Percentiles rank a stretch among this genome's conserved stretches.
These are phyloP conservation scores for Vitis amurensis DNA, from an alignment of 164 flowering plant species.

Conservation along the genomic window DNA sequence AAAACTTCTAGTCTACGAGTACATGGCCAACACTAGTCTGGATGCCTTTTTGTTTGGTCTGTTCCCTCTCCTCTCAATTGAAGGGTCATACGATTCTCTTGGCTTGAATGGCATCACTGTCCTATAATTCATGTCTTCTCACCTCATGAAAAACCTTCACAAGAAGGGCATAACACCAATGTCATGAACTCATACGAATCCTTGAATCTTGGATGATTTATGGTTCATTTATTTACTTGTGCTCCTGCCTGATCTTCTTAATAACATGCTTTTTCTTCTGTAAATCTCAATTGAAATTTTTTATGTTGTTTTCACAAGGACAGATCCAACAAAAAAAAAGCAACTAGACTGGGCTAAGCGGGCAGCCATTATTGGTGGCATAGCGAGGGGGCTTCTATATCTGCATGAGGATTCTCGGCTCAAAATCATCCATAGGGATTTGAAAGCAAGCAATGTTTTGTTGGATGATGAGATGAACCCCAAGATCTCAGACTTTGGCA, in stretches of 20 bases:
- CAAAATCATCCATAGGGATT: constrained; percentile 42
- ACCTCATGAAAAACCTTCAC: too few relatives aligned
- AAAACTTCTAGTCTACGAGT: constrained; percentile 47
- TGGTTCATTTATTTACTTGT: too few relatives aligned
- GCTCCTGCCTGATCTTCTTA: too few relatives aligned
- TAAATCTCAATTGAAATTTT: not conserved
- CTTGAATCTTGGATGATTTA: too few relatives aligned
- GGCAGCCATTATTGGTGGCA: constrained; percentile 29
- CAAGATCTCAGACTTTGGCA: constrained; percentile 57
- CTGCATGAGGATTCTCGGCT: constrained; percentile 47
- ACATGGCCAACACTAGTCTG: constrained; percentile 45
- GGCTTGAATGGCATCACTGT: not conserved
- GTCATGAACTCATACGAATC: too few relatives aligned
- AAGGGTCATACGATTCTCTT: too few relatives aligned
- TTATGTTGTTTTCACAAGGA: not conserved
- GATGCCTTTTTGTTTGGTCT: constrained; percentile 45
- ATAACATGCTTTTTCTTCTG: too few relatives aligned
- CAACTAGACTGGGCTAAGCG: constrained; percentile 38
- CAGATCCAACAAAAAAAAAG: constrained; percentile 24
- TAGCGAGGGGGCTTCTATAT: constrained; percentile 45
- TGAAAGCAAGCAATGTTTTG: constrained; percentile 43
- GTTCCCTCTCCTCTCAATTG: constrained; percentile 1
- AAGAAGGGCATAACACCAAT: too few relatives aligned
- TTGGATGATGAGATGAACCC: constrained; percentile 45
- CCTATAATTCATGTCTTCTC: too few relatives aligned